Percentiles rank a stretch among this genome's conserved stretches.
phyloP scores from a whole-genome alignment of 768 basidiomycete genomes.

The Auricularia sp. region DNA sequence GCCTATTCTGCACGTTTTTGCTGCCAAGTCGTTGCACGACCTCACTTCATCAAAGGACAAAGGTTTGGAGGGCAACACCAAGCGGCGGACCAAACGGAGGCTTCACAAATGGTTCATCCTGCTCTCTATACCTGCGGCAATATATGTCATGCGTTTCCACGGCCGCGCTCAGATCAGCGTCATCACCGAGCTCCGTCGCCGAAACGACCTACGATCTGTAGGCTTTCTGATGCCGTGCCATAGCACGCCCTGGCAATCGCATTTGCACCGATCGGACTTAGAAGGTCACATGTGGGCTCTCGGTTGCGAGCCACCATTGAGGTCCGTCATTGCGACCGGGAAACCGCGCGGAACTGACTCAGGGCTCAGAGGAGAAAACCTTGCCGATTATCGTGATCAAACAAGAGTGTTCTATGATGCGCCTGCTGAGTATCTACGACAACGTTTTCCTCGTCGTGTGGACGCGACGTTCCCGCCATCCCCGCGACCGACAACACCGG shows the following conservation, averaged over 20 bases:
- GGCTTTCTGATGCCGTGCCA: conserved; percentile 95
- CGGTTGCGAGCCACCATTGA: conserved; percentile 85
- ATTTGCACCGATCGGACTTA: conserved; percentile 65
- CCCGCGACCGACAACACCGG: conserved; percentile 31
- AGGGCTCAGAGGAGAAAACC: conserved; percentile 35
- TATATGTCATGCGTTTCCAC: conserved; percentile 68
- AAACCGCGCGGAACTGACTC: not conserved
- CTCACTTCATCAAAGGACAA: conserved; percentile 20
- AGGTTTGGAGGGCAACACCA: not conserved
- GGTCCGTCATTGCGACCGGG: conserved; percentile 30
- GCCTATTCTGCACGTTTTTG: conserved; percentile 72
- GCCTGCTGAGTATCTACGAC: conserved; percentile 53
- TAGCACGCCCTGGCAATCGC: conserved; percentile 86
- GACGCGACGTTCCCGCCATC: conserved; percentile 57
- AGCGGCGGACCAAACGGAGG: conserved; percentile 24
- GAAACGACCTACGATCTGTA: conserved; percentile 43
- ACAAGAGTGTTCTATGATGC: conserved; percentile 69
- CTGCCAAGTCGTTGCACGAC: conserved; percentile 59
- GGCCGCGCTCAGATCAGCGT: conserved; percentile 70
- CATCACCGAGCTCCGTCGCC: conserved; percentile 50
- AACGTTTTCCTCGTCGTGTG: conserved; percentile 57
- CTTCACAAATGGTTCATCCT: conserved; percentile 35
- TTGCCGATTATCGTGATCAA: conserved; percentile 62
- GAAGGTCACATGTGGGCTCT: conserved; percentile 69
- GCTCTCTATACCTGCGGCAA: conserved; percentile 46